Evolutionary conservation across 495 filamentous ascomycete species (phyloP).

Genomic region (Aspergillus funiculosus): DNA sequence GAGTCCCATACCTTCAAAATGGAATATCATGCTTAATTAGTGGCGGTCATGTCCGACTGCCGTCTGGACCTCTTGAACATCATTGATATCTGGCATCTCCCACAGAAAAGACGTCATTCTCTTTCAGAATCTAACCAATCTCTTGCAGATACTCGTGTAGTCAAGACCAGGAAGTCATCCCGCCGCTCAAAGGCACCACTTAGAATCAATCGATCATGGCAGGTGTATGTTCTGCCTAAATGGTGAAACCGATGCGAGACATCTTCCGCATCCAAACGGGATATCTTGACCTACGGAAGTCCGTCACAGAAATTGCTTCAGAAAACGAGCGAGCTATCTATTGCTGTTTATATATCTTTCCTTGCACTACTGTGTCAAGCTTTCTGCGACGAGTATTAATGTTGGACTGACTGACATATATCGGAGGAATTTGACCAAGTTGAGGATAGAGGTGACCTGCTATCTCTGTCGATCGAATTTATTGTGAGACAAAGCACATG

Average conservation of each 20-base stretch:
- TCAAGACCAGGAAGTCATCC: constrained; percentile 53
- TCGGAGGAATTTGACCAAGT: constrained; percentile 3
- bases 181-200: constrained; percentile 50
- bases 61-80: constrained; percentile 45
- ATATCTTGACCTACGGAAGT: too few species aligned
- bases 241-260: too few species aligned
- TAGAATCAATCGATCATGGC: too few species aligned
- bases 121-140: constrained; percentile 50
- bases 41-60: constrained; percentile 43
- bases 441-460: neutral
- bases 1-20: constrained; percentile 43
- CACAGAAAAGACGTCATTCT: constrained; percentile 57
- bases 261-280: too few species aligned
- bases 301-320: too few species aligned
- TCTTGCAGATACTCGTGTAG: constrained; percentile 59
- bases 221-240: too few species aligned
- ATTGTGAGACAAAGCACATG: too few species aligned
- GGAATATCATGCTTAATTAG: constrained; percentile 61
- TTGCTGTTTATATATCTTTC: too few species aligned
- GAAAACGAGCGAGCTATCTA: too few species aligned
- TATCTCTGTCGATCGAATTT: neutral
- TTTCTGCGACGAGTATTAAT: neutral
- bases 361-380: neutral
- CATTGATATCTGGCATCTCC: constrained; percentile 52
- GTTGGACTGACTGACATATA: neutral